Evolutionary conservation across 179 eudicot genomes (phyloP), one percentile per base, ranked within the genome.

Genomic region (Heliamphora pulchella): DNA sequence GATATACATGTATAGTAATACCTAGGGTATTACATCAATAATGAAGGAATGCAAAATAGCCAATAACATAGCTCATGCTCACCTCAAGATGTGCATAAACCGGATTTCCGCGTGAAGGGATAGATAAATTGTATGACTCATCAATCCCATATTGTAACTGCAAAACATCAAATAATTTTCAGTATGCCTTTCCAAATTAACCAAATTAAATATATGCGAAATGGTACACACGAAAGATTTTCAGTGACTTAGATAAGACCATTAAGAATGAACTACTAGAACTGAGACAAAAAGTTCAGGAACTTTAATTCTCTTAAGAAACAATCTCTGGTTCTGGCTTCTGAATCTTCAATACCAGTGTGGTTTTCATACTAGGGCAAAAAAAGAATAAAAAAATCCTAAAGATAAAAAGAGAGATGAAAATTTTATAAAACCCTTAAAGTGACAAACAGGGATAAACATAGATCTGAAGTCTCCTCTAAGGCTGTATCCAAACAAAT

Each of bases 81-180:
- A 94, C 96, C 96, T 89, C 91, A 73, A 93, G 85, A 81, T 77
- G 87, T 8, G 92, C 97, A 88, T 86, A 94, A 57, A 82, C 78
- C 63, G 86, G 85, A 67, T 89, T 87, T 76, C 89, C 91, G 20
- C 84, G 18, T 69, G 82, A 85, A 59, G 92, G 89, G 31, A 94
- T 61, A 43, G 85, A 61, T 67, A 94, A 84, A 73, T 87, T 87
- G 91, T 93, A 94, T 43, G 98, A 93, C 78, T 94, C 98, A 68
- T 94, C 94, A 63, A 89, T 81, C 5, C 89, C 91, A 66, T 87
- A 86, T 44, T 89, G 91, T 85, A 94, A 82, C 98, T 94, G 97
- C 91, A 91, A 20, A 77, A 62, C 67, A 83, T 76, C 79, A n/a
- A 78, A 78, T 44, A 80, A 75, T 50, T 54, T 78, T 79, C 74